Evolutionary conservation across 1,284 basidiomycete genomes (phyloP), one percentile per base, ranked within the genome.

Genomic region (Cystobasidium slooffiae): DNA sequence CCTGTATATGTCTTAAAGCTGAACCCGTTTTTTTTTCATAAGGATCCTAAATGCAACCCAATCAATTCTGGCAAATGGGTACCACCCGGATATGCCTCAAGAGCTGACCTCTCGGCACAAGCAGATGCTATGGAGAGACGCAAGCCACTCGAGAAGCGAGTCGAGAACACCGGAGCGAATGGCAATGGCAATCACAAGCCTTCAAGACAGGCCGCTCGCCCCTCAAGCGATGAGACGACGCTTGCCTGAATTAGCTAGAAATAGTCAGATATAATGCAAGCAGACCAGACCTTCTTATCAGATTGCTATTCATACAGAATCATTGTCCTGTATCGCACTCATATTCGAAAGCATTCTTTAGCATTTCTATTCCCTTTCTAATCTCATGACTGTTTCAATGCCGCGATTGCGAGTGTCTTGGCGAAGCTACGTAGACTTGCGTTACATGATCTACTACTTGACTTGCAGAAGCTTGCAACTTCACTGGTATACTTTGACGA

Each of bases 11-110:
- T 18, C 20, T 3, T 20, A 9, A 58, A n/a, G 3, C 51, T 56
- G 7, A 56, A 31, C 31, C 31, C 12, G 20, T 7, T 7, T 66
- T 55, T 39, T 12, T 52, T 0, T 39, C 31, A 55, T 24, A 89
- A 56, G 55, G 66, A 68, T 41, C 69, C 69, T 51, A 72, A 72
- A 37, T 52, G 51, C 41, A 65, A 58, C n/a, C 22, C 70, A 18
- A 62, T 59, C 22, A 89, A 85, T 39, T 89, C 88, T 16, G 78
- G 84, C 47, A 81, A 78, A 63, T 84, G 83, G 83, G 79, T 81
- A 4, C 83, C 83, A 1, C 63, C 73, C 24, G 74, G 73, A 37
- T 73, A 76, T 20, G 58, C 18, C 18, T 47, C 55, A 7, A 64
- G 78, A 66, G 44, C 65, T 7, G 78, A 78, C 62, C 73, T 76